Evolutionary conservation across 208 protist species (phyloP).

Genomic region (Acanthamoeba polyphaga): DNA sequence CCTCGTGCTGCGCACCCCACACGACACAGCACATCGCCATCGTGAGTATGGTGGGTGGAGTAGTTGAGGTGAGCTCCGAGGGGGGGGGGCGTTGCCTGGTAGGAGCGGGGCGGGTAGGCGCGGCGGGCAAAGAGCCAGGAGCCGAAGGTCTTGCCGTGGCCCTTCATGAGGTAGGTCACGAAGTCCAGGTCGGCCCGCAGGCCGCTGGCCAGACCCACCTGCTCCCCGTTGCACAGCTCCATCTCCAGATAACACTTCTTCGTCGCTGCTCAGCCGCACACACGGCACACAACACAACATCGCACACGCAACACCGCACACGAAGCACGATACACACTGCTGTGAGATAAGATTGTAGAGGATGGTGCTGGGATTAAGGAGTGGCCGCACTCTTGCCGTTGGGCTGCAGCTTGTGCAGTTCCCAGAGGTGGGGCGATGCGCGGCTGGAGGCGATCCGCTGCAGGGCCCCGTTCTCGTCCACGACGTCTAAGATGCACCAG

Average conservation of each 20-base stretch:
- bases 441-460: not conserved
- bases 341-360: too few species aligned
- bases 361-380: too few species aligned
- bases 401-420: not conserved
- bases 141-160: not conserved
- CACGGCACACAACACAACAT: too few species aligned
- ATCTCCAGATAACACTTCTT: conserved; percentile 5
- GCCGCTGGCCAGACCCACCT: not conserved
- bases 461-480: not conserved
- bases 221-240: conserved; percentile 1
- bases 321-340: too few species aligned
- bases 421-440: not conserved
- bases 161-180: not conserved
- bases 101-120: not conserved
- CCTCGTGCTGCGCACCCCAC: not conserved
- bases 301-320: not conserved
- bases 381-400: not conserved
- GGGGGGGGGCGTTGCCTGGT: not conserved
- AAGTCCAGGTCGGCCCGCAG: not conserved
- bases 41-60: too few species aligned
- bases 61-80: too few species aligned
- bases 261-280: not conserved
- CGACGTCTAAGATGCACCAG: conserved; percentile 13
- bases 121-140: not conserved
- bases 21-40: not conserved